Evolutionary conservation across 2,329 filamentous ascomycete species (phyloP), one percentile per base, ranked within the genome.

Genomic region (Botrytis elliptica): DNA sequence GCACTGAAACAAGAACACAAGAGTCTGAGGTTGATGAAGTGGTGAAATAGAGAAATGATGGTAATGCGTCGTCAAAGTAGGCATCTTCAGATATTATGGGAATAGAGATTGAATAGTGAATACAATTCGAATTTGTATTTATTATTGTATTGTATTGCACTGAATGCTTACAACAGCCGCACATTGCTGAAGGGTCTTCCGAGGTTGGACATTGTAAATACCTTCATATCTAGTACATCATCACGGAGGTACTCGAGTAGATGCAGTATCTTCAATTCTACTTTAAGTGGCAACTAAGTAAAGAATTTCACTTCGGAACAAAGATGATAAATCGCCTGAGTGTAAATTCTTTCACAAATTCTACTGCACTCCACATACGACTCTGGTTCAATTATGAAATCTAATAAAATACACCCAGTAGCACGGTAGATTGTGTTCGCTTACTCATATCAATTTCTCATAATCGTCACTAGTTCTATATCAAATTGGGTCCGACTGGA

Each of bases 381-480:
- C n/a, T 57, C n/a, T 57, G 52, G 52, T 57, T 29, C n/a, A 18
- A 57, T 33, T 57, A 57, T 57, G n/a, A 57, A 57, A 18, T 57
- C 16, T 29, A 8, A 9, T 42, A 42, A 40, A 40, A 12, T n/a
- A 18, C 52, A 57, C 52, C n/a, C 16, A 57, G 52, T 18, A 1
- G n/a, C 18, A 57, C 52, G n/a, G 14, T 67, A 38, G 12, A 38
- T 33, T 49, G 33, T 16, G 44, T 10, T 67, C 18, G 65, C 65
- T 68, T 68, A 68, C 46, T 68, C 36, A 68, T 67, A 52, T 63
- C 22, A 16, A 10, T 14, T 40, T 62, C 25, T 57, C n/a, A 57
- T 29, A 57, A 44, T 42, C 40, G 40, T 49, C 14, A 33, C 7
- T 49, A 36, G 18, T 36, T 67, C 40, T 38, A 69, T 69, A 69